Evolutionary conservation across 2,329 filamentous ascomycete species (phyloP).

Genomic region (Fusarium mexicanum): DNA sequence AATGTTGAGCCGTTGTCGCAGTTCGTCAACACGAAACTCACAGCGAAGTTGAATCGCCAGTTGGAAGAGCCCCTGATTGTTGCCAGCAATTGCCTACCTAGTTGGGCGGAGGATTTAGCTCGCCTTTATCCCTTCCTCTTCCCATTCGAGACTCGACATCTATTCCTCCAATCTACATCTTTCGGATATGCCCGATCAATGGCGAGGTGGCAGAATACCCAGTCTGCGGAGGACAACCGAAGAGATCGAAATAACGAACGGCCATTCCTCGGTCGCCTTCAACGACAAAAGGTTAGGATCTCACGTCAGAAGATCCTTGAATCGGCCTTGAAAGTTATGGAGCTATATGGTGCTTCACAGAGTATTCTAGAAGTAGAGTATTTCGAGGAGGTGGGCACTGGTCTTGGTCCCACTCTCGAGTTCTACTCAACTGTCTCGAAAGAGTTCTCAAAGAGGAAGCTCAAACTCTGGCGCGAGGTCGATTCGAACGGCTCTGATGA

Average conservation of each 20-base stretch:
- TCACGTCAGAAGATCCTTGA: conserved; percentile 94
- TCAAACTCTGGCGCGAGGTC: conserved; percentile 95
- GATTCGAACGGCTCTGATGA: conserved; percentile 78
- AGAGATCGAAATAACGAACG: conserved; percentile 89
- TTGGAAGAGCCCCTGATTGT: conserved; percentile 96
- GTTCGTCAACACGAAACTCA: conserved; percentile 98
- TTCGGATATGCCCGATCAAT: conserved; percentile 98
- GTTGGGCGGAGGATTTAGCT: conserved; percentile 95
- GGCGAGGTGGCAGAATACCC: conserved; percentile 95
- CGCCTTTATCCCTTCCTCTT: conserved; percentile 96
- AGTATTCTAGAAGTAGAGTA: conserved; percentile 98
- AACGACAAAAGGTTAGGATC: conserved; percentile 98
- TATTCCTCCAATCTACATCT: conserved; percentile 97
- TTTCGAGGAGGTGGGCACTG: conserved; percentile 97
- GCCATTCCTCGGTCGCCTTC: conserved; percentile 88
- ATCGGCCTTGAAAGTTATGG: conserved; percentile 98
- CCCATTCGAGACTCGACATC: conserved; percentile 94
- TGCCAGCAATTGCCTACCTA: conserved; percentile 93
- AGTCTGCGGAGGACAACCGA: conserved; percentile 81
- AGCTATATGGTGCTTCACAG: conserved; percentile 95
- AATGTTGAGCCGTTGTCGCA: conserved; percentile 87
- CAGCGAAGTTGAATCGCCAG: conserved; percentile 96
- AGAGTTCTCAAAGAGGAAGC: conserved; percentile 96
- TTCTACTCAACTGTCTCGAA: conserved; percentile 98
- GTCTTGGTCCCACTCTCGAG: conserved; percentile 92